These are phyloP conservation scores for Micromonas commoda DNA, from an alignment of 139 green algal genomes.

Conservation along the genomic window DNA sequence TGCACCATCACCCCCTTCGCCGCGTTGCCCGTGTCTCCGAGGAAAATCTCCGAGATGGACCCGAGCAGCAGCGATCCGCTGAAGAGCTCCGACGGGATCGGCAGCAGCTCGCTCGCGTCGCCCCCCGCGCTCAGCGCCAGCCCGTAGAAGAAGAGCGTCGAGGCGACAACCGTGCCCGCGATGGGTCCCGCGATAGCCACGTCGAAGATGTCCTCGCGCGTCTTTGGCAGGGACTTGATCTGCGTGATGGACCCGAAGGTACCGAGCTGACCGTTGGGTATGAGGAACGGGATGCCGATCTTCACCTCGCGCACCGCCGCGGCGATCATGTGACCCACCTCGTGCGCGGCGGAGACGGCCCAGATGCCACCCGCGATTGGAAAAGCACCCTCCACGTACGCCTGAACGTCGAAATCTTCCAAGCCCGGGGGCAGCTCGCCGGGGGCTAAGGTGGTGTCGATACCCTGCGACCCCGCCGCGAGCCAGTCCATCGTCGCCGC, in stretches of 20 bases:
- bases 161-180: not conserved
- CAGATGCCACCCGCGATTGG: slow-evolving; percentile 21
- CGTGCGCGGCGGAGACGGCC: not conserved
- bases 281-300: slow-evolving; percentile 30
- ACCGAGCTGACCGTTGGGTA: slow-evolving; percentile 39
- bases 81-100: slow-evolving; percentile 31
- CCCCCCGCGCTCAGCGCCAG: slow-evolving; percentile 15
- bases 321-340: slow-evolving; percentile 28
- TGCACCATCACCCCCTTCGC: slow-evolving; percentile 21
- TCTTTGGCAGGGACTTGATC: slow-evolving; percentile 12
- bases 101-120: slow-evolving; percentile 17
- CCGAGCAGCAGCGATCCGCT: slow-evolving; percentile 26
- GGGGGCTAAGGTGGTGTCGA: not conserved
- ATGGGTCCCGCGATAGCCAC: slow-evolving; percentile 29
- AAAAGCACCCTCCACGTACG: slow-evolving; percentile 24
- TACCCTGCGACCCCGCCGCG: not conserved
- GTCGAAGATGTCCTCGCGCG: slow-evolving; percentile 27
- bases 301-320: slow-evolving; percentile 19
- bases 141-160: slow-evolving; percentile 31
- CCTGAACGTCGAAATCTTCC: slow-evolving; percentile 27
- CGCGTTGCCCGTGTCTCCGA: not conserved
- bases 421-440: slow-evolving; percentile 14
- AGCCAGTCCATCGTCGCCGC: slow-evolving; percentile 23
- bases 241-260: slow-evolving; percentile 38
- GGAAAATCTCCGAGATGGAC: not conserved